Conservation (phyloP, 345 rosid species). For the Moringa oleifera region DNA sequence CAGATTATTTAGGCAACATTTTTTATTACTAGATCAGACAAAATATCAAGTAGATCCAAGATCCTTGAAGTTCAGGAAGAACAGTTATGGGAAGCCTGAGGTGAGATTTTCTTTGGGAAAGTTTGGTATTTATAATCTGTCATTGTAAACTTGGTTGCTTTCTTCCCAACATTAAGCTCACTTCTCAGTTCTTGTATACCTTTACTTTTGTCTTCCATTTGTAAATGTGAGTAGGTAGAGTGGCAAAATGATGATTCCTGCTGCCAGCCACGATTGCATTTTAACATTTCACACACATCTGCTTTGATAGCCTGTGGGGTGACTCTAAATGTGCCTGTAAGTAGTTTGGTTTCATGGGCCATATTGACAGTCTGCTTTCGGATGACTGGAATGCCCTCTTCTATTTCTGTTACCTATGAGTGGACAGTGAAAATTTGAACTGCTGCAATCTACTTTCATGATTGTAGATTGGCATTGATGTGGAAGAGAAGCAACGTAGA, state of each 20-base stretch:
- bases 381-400: background rate
- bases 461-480: constrained; percentile 74
- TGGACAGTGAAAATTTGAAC: background rate
- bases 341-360: constrained; percentile 16
- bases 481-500: constrained; percentile 72
- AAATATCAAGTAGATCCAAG: constrained; percentile 45
- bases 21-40: constrained; percentile 48
- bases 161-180: background rate
- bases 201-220: background rate
- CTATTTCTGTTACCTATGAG: background rate
- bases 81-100: constrained; percentile 90
- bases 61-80: constrained; percentile 68
- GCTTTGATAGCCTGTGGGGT: constrained; percentile 86
- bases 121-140: background rate
- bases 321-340: constrained; percentile 53
- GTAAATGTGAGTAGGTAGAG: constrained; percentile 55
- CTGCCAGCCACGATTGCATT: constrained; percentile 43
- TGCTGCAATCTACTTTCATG: constrained; percentile 10
- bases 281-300: constrained; percentile 82
- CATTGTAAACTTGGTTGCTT: background rate
- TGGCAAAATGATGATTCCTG: constrained; percentile 38
- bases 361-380: background rate
- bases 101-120: constrained; percentile 29
- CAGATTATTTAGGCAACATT: constrained; percentile 11
- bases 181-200: background rate